Percentiles rank a stretch among this genome's conserved stretches.
phyloP scores from a whole-genome alignment of 306 rosid species.

The Fagus crenata region DNA sequence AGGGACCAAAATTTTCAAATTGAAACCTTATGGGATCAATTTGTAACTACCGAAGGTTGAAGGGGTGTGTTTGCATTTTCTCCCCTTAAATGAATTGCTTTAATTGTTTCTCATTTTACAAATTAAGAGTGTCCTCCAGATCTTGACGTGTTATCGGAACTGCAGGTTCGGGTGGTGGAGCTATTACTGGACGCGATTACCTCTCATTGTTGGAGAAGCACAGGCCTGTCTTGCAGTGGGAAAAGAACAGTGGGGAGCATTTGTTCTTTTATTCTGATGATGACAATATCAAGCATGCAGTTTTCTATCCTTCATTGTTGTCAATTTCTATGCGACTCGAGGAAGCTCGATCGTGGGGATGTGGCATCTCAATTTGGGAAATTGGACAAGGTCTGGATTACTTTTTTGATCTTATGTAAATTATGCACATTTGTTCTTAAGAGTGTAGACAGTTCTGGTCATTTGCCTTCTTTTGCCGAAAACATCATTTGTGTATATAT shows the following conservation, averaged over 20 bases:
- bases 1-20: no score
- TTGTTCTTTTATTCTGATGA: constrained; percentile 61
- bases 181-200: constrained; percentile 80
- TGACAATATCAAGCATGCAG: constrained; percentile 59
- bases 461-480: background rate
- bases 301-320: constrained; percentile 80
- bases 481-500: background rate
- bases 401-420: constrained; percentile 70
- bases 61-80: no score
- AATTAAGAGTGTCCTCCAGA: no score
- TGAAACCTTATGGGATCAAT: no score
- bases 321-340: constrained; percentile 78
- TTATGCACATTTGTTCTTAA: background rate
- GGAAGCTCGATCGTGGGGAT: constrained; percentile 81
- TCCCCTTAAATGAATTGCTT: background rate
- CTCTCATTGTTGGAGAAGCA: constrained; percentile 73
- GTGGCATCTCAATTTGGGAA: constrained; percentile 96
- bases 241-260: constrained; percentile 79
- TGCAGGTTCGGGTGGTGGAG: constrained; percentile 68
- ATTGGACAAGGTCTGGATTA: constrained; percentile 98
- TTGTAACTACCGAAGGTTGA: no score
- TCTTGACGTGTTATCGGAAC: constrained; percentile 7
- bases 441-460: background rate
- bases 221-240: constrained; percentile 76
- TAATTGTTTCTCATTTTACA: background rate